Evolutionary conservation across 352 stramenopile genomes (phyloP), one percentile per base, ranked within the genome.

Genomic region (Globisporangium sylvaticum): DNA sequence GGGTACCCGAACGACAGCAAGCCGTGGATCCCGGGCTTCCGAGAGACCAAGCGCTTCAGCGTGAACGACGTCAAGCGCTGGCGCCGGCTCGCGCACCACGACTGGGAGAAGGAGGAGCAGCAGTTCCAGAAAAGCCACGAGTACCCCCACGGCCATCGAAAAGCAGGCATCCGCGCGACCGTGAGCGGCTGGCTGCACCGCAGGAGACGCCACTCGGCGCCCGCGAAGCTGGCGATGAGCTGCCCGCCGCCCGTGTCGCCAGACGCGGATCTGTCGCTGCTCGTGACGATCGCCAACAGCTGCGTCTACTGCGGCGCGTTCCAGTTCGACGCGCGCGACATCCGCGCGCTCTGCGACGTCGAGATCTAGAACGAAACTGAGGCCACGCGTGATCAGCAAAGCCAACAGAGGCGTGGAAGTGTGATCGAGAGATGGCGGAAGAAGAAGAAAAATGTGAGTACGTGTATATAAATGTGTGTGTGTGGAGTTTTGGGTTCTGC

Each of bases 51-150:
- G 59, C 73, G 74, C 22, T 92, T 90, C 70, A 90, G 82, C 6
- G 73, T 74, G 27, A 92, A 91, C 62, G 84, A 92, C 73, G 84
- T 89, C 32, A 88, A 86, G 64, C 79, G 84, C n/a, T 92, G 84
- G 84, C 68, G 84, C 25, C 72, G 84, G 1, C 79, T 92, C 48
- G 84, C 82, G 18, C 82, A 88, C 65, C 84, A 87, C 62, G 79
- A 92, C 73, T 92, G 84, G 84, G 75, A 77, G 22, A 48, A 64
- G 0, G 72, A 87, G 59, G 82, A 92, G 55, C 71, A 73, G 0
- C 74, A 81, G 56, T 83, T 80, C 54, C 15, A 46, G 18, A 12
- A 46, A 7, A 46, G 8, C 31, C 18, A 59, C 25, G 24, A 55
- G 9, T n/a, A n/a, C 24, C 4, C 55, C 4, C n/a, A 60, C 4